Percentiles rank a stretch among this genome's conserved stretches.
Conservation (phyloP, 163 green algal species). For the Scenedesmus sp. region DNA sequence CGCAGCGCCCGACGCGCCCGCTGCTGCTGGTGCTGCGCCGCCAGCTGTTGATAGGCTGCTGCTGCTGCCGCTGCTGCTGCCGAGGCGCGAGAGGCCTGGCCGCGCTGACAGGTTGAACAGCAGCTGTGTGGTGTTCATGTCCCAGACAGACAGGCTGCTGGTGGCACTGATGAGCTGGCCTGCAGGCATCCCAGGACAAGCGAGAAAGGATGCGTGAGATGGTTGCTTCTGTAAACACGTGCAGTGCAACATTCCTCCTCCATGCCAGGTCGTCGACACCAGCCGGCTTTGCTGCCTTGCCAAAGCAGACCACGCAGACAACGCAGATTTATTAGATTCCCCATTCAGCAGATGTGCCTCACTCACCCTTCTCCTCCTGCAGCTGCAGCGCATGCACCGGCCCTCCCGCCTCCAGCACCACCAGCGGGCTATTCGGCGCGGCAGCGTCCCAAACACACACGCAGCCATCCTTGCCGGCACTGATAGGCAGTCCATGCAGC, state of each 20-base stretch:
- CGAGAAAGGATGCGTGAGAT: background rate
- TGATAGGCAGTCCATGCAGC: conserved; percentile 58
- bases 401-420: conserved; percentile 50
- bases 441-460: conserved; percentile 61
- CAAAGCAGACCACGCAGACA: background rate
- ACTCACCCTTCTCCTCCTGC: conserved; percentile 46
- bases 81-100: background rate
- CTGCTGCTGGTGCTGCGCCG: background rate
- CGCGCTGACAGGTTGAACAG: conserved; percentile 35
- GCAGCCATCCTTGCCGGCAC: conserved; percentile 52
- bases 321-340: too few species aligned
- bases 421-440: conserved; percentile 45
- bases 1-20: background rate
- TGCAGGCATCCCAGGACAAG: conserved; percentile 7
- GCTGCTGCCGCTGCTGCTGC: conserved; percentile 26
- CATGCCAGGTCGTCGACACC: too few species aligned
- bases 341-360: too few species aligned
- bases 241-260: too few species aligned
- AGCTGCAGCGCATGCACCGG: conserved; percentile 53
- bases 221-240: too few species aligned
- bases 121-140: conserved; percentile 19
- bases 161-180: conserved; percentile 53
- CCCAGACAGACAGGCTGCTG: conserved; percentile 30
- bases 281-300: too few species aligned
- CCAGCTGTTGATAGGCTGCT: background rate